Base-by-base conservation (phyloP, 1,284 basidiomycete genomes). In the Rhodotorula sp. region DNA sequence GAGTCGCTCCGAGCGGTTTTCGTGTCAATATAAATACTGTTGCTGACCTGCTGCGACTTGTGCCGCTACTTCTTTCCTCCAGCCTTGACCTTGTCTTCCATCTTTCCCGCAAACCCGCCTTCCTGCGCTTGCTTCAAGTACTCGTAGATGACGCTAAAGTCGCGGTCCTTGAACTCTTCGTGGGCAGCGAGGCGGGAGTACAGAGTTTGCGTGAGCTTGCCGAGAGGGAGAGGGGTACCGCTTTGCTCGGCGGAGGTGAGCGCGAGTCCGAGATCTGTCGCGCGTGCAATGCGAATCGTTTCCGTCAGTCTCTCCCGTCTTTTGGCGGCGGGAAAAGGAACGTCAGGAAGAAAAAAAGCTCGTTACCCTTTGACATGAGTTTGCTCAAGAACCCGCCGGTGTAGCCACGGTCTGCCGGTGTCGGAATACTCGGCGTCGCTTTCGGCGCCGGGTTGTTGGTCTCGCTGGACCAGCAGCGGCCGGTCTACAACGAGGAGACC, bases 361-460 rank as follows among this genome's bases (percentile, higher is more conserved):
- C 55, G 45, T 53, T 58, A 73, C 81, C 90, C 86, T 93, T 93
- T 65, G 91, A 82, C 90, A 93, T 93, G 53, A 93, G 82, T 14
- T 84, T 84, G n/a, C 89, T 89, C 24, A 90, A 88, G 80, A 93
- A 93, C 30, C 81, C 81, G 42, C 81, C 91, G 72, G 91, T 88
- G 75, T 90, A 95, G 61, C 88, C 86, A 30, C 89, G 84, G 79
- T 92, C 90, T 75, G 91, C 91, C 0, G 93, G 93, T 61, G 75
- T 57, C 29, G 69, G 67, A 1, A 66, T 54, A 26, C 61, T 37
- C 26, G 86, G 84, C 62, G 93, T 80, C 18, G 91, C 88, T 22
- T 84, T 85, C 15, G 88, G 90, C 45, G 91, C 91, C 5, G 93
- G 93, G 78, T 95, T 95, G 82, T 95, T 95, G 62, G 89, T 86